Percentiles rank a stretch among this genome's conserved stretches.
Conservation (phyloP, 2,329 filamentous ascomycete genomes). For the Fonsecaea monophora region DNA sequence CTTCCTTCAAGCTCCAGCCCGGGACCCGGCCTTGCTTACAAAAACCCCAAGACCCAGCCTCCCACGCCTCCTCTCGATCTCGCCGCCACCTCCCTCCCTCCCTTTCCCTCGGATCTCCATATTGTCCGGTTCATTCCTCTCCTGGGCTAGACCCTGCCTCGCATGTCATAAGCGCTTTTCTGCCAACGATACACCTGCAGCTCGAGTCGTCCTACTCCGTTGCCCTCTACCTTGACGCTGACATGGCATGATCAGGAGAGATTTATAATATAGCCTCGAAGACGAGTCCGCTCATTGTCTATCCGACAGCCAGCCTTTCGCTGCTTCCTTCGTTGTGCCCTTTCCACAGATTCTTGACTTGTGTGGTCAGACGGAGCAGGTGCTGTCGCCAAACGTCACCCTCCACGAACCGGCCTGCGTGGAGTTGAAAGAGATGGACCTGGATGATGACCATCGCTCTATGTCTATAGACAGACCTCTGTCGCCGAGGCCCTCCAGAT, state of each 20-base stretch:
- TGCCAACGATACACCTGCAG: slow-evolving; percentile 26
- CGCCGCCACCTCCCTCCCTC: slow-evolving; percentile 16
- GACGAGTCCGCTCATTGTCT: slow-evolving; percentile 17
- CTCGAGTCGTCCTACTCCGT: slow-evolving; percentile 21
- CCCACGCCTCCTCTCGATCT: slow-evolving; percentile 12
- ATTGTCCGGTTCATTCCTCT: slow-evolving; percentile 11
- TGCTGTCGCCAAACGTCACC: slow-evolving; percentile 9
- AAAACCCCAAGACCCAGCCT: slow-evolving; percentile 7
- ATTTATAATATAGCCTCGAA: slow-evolving; percentile 6
- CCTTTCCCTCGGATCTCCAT: slow-evolving; percentile 8
- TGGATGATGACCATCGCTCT: slow-evolving; percentile 25
- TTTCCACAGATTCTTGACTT: slow-evolving; percentile 8
- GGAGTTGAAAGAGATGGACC: slow-evolving; percentile 30
- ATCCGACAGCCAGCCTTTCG: slow-evolving; percentile 10
- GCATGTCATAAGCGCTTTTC: slow-evolving; percentile 31
- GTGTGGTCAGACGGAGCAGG: slow-evolving; percentile 11
- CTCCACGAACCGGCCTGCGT: slow-evolving; percentile 6
- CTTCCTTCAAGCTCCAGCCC: background rate
- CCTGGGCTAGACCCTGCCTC: slow-evolving; percentile 24
- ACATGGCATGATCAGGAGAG: slow-evolving; percentile 28
- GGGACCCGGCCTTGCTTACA: slow-evolving; percentile 3
- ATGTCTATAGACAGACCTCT: slow-evolving; percentile 36
- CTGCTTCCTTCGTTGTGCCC: slow-evolving; percentile 2
- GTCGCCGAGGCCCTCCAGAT: slow-evolving; percentile 38
- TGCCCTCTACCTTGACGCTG: slow-evolving; percentile 15